Conservation (phyloP, 2,329 filamentous ascomycete genomes). For the Aspergillus cejpii region DNA sequence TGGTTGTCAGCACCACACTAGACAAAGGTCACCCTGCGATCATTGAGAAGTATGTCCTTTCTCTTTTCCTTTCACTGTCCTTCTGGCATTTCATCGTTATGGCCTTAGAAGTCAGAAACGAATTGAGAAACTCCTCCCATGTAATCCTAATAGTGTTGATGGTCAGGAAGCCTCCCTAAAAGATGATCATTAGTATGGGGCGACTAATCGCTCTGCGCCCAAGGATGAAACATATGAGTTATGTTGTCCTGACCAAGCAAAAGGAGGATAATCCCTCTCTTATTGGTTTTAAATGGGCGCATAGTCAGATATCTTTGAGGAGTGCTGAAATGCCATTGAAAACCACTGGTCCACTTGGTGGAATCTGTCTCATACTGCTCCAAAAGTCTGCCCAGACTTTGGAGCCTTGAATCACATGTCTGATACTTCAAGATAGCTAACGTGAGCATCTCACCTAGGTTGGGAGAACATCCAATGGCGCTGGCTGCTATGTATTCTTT, state of each 20-base stretch:
- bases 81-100: slow-evolving; percentile 24
- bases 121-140: slow-evolving; percentile 31
- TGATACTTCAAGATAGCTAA: slow-evolving; percentile 21
- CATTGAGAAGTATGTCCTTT: slow-evolving; percentile 45
- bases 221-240: slow-evolving; percentile 6
- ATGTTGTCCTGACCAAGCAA: slow-evolving; percentile 6
- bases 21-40: slow-evolving; percentile 43
- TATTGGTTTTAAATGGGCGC: slow-evolving; percentile 1
- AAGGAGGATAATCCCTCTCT: slow-evolving; percentile 1
- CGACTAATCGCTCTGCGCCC: slow-evolving; percentile 12
- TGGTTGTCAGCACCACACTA: slow-evolving; percentile 41
- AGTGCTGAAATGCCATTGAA: slow-evolving; percentile 1
- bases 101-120: slow-evolving; percentile 32
- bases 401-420: neutral
- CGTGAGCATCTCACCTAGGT: slow-evolving; percentile 29
- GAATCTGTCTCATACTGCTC: neutral
- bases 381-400: neutral
- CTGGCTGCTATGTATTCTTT: slow-evolving; percentile 45
- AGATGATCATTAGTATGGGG: slow-evolving; percentile 28
- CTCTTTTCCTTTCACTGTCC: slow-evolving; percentile 14
- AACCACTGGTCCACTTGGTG: neutral
- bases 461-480: slow-evolving; percentile 46
- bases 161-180: slow-evolving; percentile 20
- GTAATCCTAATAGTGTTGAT: slow-evolving; percentile 32
- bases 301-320: slow-evolving; percentile 4